Conservation (phyloP, 306 rosid genomes). For the Prinsepia uniflora region DNA sequence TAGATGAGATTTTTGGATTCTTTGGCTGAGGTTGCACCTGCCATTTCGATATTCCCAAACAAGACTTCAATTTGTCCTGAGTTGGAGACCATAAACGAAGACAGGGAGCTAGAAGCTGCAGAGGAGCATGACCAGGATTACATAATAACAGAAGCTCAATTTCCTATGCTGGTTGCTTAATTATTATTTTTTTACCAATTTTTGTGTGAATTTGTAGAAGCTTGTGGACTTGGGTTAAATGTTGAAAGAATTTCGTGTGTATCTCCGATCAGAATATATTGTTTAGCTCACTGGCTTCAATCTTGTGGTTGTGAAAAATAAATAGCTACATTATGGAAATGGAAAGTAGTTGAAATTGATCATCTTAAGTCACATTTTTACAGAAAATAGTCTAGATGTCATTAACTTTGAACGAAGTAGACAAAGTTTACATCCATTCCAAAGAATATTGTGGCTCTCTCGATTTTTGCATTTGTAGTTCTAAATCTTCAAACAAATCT, state of each 20-base stretch:
- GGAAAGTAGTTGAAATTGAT: no score
- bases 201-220: background rate
- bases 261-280: background rate
- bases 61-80: slow-evolving; percentile 42
- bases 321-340: no score
- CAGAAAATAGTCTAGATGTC: no score
- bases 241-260: background rate
- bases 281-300: background rate
- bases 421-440: no score
- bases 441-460: no score
- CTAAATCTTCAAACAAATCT: no score
- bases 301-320: background rate
- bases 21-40: slow-evolving; percentile 51
- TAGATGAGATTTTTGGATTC: slow-evolving; percentile 28
- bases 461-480: no score
- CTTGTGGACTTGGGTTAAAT: background rate
- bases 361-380: no score
- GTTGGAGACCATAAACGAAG: slow-evolving; percentile 58
- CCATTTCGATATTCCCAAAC: slow-evolving; percentile 31
- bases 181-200: background rate
- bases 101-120: slow-evolving; percentile 31
- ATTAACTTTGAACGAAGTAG: no score
- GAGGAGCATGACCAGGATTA: slow-evolving; percentile 10
- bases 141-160: background rate
- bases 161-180: background rate